Conservation (phyloP, 305 asterid genomes). For the Solanum aculeatissimum region DNA sequence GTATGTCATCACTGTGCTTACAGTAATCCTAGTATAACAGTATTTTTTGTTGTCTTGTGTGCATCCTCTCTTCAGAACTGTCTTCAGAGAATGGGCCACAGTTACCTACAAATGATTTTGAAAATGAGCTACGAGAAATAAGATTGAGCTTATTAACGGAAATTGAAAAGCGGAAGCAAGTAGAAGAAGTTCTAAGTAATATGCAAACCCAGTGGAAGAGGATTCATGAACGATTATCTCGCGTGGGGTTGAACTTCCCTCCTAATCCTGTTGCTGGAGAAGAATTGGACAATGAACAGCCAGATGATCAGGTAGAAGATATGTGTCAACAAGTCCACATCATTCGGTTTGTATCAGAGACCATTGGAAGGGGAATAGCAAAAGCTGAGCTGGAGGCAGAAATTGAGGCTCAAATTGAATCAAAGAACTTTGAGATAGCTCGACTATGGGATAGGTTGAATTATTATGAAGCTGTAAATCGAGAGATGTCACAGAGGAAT, state of each 20-base stretch:
- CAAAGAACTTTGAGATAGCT: slow-evolving; percentile 71
- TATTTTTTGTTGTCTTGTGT: slow-evolving; percentile 7
- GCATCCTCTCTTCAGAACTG: slow-evolving; percentile 51
- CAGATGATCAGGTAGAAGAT: slow-evolving; percentile 42
- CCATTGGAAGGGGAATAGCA: slow-evolving; percentile 78
- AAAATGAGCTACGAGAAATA: slow-evolving; percentile 61
- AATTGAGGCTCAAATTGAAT: slow-evolving; percentile 69
- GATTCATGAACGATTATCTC: slow-evolving; percentile 44
- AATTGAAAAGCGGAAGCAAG: slow-evolving; percentile 77
- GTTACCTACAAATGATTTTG: slow-evolving; percentile 34
- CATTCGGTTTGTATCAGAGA: slow-evolving; percentile 56
- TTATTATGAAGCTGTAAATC: slow-evolving; percentile 79
- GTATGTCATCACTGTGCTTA: neutral
- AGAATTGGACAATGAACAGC: slow-evolving; percentile 27
- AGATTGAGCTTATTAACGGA: slow-evolving; percentile 65
- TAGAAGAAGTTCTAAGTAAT: slow-evolving; percentile 57
- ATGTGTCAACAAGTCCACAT: slow-evolving; percentile 50
- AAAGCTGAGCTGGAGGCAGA: slow-evolving; percentile 81
- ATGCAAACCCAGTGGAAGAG: slow-evolving; percentile 58
- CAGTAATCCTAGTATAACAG: neutral
- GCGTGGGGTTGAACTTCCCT: slow-evolving; percentile 63
- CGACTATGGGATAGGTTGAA: slow-evolving; percentile 72
- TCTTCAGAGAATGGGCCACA: slow-evolving; percentile 61
- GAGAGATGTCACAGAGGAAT: slow-evolving; percentile 91
- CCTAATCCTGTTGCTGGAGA: slow-evolving; percentile 22